Percentiles rank a stretch among this genome's conserved stretches.
These are phyloP conservation scores for Chaetomiaceae sp. DNA, from an alignment of 2,329 filamentous ascomycete genomes.

Conservation along the genomic window DNA sequence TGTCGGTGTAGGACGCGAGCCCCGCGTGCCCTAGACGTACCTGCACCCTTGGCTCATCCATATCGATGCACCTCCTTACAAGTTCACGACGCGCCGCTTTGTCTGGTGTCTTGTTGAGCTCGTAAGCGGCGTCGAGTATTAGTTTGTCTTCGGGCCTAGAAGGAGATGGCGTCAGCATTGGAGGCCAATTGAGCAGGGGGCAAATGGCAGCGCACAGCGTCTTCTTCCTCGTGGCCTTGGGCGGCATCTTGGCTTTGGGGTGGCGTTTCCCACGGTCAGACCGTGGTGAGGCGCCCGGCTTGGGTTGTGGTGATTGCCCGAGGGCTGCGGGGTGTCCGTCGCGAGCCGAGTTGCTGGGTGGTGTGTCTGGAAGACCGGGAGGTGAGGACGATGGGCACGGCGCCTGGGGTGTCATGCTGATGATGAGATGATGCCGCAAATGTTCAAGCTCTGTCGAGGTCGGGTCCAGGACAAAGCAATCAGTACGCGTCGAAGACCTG, in stretches of 20 bases:
- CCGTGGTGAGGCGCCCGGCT: background rate
- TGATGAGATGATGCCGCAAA: no score
- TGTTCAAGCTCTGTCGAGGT: no score
- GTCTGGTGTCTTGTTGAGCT: constrained; percentile 82
- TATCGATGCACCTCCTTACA: constrained; percentile 69
- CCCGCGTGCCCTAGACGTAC: constrained; percentile 47
- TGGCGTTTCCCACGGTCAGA: constrained; percentile 36
- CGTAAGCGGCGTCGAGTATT: constrained; percentile 81
- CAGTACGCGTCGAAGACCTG: no score
- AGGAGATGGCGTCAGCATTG: constrained; percentile 21
- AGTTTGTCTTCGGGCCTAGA: constrained; percentile 80
- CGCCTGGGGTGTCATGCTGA: no score
- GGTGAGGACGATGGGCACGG: no score
- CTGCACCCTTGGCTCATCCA: constrained; percentile 96
- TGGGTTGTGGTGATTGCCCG: background rate
- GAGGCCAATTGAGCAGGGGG: constrained; percentile 2
- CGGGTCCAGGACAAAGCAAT: no score
- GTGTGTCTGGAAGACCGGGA: background rate
- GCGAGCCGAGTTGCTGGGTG: background rate
- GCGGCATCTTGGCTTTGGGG: constrained; percentile 51
- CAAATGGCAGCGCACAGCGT: constrained; percentile 51
- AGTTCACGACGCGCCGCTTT: constrained; percentile 82
- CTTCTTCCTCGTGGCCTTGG: constrained; percentile 59
- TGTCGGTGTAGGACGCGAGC: background rate
- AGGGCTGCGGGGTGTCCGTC: background rate